Base-by-base conservation (phyloP, 2,329 filamentous ascomycete species). In the Cryphonectria parasitica region DNA sequence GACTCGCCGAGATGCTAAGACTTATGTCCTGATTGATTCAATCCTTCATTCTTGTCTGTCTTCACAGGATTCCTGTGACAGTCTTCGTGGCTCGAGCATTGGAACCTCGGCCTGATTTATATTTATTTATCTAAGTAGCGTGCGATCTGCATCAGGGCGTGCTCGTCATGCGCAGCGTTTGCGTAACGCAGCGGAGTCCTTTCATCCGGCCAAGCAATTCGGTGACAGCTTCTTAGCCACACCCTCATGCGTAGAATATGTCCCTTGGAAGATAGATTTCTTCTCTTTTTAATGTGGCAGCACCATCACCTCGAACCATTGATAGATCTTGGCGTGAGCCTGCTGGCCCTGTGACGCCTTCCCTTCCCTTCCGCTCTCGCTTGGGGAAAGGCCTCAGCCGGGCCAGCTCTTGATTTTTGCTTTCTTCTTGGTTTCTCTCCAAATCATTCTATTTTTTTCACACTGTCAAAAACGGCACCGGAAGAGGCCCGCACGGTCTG, bases 401-500 rank as follows among this genome's bases (percentile, higher is more conserved):
- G 54, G 25, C 54, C 54, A 31, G 54, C 54, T 6, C 54, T 58
- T 58, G 54, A 17, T 5, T 8, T 15, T 56, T 39, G 8, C 13
- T 39, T 39, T 39, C 36, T 39, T 13, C 10, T 13, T 39, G 10
- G 1, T 13, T 11, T 39, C 2, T 39, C 7, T 39, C 10, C 2
- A 10, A 22, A 8, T 5, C 52, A 17, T 63, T n/a, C 28, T 61
- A 67, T 31, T 34, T 52, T 52, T 49, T 67, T 72, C 8, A 19
- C 31, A 19, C 22, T 69, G 25, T 25, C 68, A 28, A 36, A 19
- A 28, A 60, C 49, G 69, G 52, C 67, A 56, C 60, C 73, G 3
- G 77, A 77, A 1, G 75, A 75, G 49, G 88, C 84, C 71, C 86
- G 87, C 41, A 98, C 95, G 5, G 84, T 92, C 83, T 99, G 96